Conservation (phyloP, 2,329 filamentous ascomycete genomes). For the Monilinia polystroma region DNA sequence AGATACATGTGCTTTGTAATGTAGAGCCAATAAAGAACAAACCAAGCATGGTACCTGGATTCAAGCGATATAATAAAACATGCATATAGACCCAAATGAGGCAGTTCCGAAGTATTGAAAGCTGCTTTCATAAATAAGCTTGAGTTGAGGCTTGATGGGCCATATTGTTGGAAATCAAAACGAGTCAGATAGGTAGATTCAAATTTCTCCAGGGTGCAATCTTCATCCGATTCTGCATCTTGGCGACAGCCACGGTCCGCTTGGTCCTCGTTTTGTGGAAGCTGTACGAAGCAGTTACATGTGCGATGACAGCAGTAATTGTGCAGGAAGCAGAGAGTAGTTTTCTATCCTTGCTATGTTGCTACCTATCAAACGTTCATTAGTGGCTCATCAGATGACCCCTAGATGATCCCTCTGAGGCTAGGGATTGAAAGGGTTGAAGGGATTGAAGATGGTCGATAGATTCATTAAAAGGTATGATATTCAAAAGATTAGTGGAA, state of each 20-base stretch:
- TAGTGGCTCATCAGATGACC: slow-evolving; percentile 18
- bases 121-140: slow-evolving; percentile 13
- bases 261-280: slow-evolving; percentile 22
- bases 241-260: slow-evolving; percentile 22
- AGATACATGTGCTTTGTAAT: slow-evolving; percentile 14
- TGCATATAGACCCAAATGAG: slow-evolving; percentile 12
- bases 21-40: slow-evolving; percentile 16
- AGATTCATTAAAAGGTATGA: not conserved
- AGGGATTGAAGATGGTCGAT: not conserved
- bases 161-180: slow-evolving; percentile 19
- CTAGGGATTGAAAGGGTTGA: not conserved
- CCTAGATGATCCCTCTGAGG: slow-evolving; percentile 15
- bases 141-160: slow-evolving; percentile 9
- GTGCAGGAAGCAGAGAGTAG: slow-evolving; percentile 14
- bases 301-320: slow-evolving; percentile 18
- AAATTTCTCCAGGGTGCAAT: slow-evolving; percentile 22
- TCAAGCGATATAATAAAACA: slow-evolving; percentile 13
- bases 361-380: slow-evolving; percentile 18
- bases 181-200: slow-evolving; percentile 12
- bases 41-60: slow-evolving; percentile 5
- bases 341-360: slow-evolving; percentile 14
- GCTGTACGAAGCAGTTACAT: slow-evolving; percentile 21
- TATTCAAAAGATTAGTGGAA: not conserved
- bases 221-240: slow-evolving; percentile 24
- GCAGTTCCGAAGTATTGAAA: slow-evolving; percentile 24